Base-by-base conservation (phyloP, 129 eudicot genomes). In the Lactuca sativa region DNA sequence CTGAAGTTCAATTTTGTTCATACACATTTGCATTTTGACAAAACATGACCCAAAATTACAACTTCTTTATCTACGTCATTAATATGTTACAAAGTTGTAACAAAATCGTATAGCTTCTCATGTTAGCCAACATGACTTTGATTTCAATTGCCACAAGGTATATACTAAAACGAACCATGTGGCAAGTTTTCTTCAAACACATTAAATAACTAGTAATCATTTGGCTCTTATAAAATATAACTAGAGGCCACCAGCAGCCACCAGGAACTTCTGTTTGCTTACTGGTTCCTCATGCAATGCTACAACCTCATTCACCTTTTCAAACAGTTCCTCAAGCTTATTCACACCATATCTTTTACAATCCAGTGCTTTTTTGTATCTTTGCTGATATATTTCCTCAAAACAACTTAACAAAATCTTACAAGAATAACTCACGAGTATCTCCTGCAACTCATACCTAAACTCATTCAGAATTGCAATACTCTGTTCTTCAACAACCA, bases 391-490 rank as follows among this genome's bases (percentile, higher is more conserved):
- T 51, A 89, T 87, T 8, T 79, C 82, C 83, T 89, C 95, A 36
- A 93, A 93, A 60, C 80, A 52, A 74, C 86, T 78, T 17, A 93
- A 62, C 56, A 83, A 86, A 63, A 93, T 78, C 64, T 81, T 66
- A 74, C 97, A 85, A 56, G 95, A 93, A 69, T 89, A 93, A 72
- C 98, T 86, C 67, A 93, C 98, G 3, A 89, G 65, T 59, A 93
- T 90, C 78, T 93, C 98, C 69, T 89, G 86, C 72, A 93, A 75
- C 83, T 93, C 97, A 43, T 77, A 79, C 79, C 77, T 93, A 54
- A 93, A 90, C 68, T 80, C 69, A 3, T 77, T 49, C 7, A 89
- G 77, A 59, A 70, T 73, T 38, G 71, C 80, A 59, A 63, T 72
- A 37, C 61, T 84, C 5, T 33, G 76, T 65, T 84, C 86, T 62